Evolutionary conservation across 169 alveolate genomes (phyloP), one percentile per base, ranked within the genome.

Genomic region (Besnoitia besnoiti): DNA sequence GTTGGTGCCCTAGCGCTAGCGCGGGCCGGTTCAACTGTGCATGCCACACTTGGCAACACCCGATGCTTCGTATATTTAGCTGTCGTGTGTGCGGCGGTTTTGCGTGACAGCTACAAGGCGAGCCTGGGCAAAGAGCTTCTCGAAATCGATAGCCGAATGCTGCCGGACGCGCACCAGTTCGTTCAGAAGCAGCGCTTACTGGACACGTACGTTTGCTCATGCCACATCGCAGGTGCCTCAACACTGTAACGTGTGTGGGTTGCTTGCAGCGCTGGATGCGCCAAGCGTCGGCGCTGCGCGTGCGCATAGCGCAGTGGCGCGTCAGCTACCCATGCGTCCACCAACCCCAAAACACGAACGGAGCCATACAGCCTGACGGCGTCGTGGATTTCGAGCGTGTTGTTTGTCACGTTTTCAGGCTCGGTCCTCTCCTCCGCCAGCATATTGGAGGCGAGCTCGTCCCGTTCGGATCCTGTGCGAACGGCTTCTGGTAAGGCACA

Each of bases 391-490:
- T n/a, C n/a, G n/a, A n/a, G n/a, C n/a, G n/a, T n/a, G n/a, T n/a
- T n/a, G n/a, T n/a, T n/a, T n/a, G n/a, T n/a, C n/a, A 3, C 33
- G 46, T 49, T 21, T 55, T 4, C 85, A 87, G 92, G 37, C 67
- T 90, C 39, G 49, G 90, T 46, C 91, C 87, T 10, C 77, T 85
- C n/a, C 62, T 82, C 55, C 51, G 50, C 49, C 76, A 30, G 79
- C 84, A 59, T 33, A 19, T 76, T 33, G 91, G 89, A 0, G 94
- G 94, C 44, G 7, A 62, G 49, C 88, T 91, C 39, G 67, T 47
- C 59, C 67, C 91, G 47, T 91, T 91, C 50, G 94, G 94, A 33
- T 82, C 91, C 49, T 85, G 94, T 50, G 89, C 62, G n/a, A 91
- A 91, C 40, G 94, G 94, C 24, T 91, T 91, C 61, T 91, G 94